These are phyloP conservation scores for Oryza brachyantha DNA, from an alignment of 176 grass and related monocot genomes.

Conservation along the genomic window DNA sequence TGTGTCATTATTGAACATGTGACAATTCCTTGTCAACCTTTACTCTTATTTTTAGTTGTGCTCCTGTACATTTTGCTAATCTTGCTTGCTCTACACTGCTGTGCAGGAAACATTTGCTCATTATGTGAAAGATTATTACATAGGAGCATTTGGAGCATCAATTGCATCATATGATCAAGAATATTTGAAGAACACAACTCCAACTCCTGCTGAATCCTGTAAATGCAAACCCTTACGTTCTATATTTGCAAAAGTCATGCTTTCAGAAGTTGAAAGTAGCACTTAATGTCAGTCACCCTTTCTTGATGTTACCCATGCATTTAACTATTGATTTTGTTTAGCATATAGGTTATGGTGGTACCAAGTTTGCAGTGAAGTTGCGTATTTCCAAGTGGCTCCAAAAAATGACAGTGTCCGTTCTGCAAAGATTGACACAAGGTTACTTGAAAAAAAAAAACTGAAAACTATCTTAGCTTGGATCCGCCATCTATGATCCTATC, in stretches of 20 bases:
- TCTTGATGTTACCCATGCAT: constrained; percentile 13
- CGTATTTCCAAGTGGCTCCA: constrained; percentile 94
- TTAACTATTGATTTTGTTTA: constrained; percentile 41
- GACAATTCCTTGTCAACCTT: neutral
- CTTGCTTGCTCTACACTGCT: constrained; percentile 4
- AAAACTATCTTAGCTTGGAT: constrained; percentile 5
- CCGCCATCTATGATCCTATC: neutral
- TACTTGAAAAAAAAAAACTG: too few species aligned
- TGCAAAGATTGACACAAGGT: constrained; percentile 75
- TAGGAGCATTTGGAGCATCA: constrained; percentile 61
- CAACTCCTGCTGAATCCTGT: constrained; percentile 69
- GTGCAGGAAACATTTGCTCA: constrained; percentile 74
- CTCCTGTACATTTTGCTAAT: constrained; percentile 10
- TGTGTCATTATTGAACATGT: neutral
- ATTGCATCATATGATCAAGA: constrained; percentile 82
- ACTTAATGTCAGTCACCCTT: neutral
- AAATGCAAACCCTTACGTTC: constrained; percentile 22
- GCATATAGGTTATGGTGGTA: constrained; percentile 89
- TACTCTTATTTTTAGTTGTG: neutral
- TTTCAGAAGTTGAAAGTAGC: neutral
- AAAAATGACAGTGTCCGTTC: constrained; percentile 81
- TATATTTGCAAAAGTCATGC: constrained; percentile 20
- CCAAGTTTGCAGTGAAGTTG: constrained; percentile 97
- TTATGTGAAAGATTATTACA: constrained; percentile 85
- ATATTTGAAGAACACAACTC: constrained; percentile 86